Conservation (phyloP, 139 green algal species). For the Tetradesmus obliquus region DNA sequence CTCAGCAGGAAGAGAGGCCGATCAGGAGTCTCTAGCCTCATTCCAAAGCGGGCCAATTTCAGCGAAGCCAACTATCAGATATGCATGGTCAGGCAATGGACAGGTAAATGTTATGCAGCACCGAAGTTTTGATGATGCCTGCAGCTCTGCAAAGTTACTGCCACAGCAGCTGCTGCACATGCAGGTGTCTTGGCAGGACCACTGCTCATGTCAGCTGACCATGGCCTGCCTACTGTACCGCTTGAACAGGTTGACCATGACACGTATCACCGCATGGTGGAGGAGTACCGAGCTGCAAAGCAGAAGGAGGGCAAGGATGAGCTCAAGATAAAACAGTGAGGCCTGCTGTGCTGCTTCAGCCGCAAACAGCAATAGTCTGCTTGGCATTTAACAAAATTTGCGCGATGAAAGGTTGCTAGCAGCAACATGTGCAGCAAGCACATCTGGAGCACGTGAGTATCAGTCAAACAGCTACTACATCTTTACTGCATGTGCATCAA, state of each 20-base stretch:
- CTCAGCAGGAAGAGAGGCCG: conserved; percentile 2
- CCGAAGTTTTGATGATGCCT: neutral
- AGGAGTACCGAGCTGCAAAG: conserved; percentile 64
- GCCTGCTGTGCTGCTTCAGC: neutral
- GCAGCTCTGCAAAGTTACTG: neutral
- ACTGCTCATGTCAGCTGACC: neutral
- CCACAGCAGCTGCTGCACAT: neutral
- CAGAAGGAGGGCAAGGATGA: conserved; percentile 52
- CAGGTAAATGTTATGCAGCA: neutral
- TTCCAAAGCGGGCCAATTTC: conserved; percentile 4
- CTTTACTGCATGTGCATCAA: neutral
- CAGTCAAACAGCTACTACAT: no score
- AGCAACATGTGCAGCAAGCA: neutral
- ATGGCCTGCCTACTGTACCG: neutral
- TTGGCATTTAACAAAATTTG: no score
- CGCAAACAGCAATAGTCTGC: neutral
- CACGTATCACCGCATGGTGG: conserved; percentile 64
- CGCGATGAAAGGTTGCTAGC: neutral
- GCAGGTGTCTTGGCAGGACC: neutral
- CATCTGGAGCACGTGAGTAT: neutral
- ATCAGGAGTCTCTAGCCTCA: neutral
- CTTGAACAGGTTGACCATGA: conserved; percentile 64
- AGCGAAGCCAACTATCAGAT: neutral
- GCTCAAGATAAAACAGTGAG: conserved; percentile 71
- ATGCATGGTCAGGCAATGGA: conserved; percentile 20